Evolutionary conservation across 139 green algal species (phyloP), one percentile per base, ranked within the genome.

Genomic region (Picochlorum sp.): DNA sequence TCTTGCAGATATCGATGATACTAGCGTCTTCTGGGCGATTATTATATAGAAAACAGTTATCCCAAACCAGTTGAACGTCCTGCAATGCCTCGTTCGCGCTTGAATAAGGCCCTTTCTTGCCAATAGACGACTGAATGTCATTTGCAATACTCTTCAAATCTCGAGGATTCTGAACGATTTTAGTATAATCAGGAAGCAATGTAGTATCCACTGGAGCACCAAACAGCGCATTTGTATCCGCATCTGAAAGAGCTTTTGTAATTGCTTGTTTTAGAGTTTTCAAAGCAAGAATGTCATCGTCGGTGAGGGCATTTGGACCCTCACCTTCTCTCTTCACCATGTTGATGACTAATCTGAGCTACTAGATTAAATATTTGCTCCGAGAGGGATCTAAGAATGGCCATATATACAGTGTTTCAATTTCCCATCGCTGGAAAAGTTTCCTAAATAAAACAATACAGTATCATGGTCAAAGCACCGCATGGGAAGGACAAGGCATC

Each of bases 21-120:
- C 55, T 45, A 30, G 47, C 50, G 38, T 86, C 71, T 31, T 37
- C 67, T 3, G 60, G 37, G n/a, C 62, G 47, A 26, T 54, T 63
- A 65, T 90, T 90, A 57, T 85, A 90, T n/a, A 50, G 30, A n/a
- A 65, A 60, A 59, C 81, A 87, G 72, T 90, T 90, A 24, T 60
- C 8, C 60, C 73, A 90, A 1, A 87, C 68, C 3, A 80, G 70
- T 20, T 54, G 21, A 9, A 85, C 69, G 51, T 85, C 83, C 3
- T 47, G 20, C 7, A 77, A 60, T 28, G 83, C 73, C 14, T 77
- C 62, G 6, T 45, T 21, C 23, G 62, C 7, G 5, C 8, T 37
- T 24, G 20, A 7, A 49, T 78, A 82, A 26, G 58, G 45, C 16
- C 56, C 60, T 44, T 34, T 59, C 24, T 45, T 6, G 5, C 45